Evolutionary conservation across 2,329 filamentous ascomycete genomes (phyloP), one percentile per base, ranked within the genome.

Genomic region (Colletotrichum graminicola): DNA sequence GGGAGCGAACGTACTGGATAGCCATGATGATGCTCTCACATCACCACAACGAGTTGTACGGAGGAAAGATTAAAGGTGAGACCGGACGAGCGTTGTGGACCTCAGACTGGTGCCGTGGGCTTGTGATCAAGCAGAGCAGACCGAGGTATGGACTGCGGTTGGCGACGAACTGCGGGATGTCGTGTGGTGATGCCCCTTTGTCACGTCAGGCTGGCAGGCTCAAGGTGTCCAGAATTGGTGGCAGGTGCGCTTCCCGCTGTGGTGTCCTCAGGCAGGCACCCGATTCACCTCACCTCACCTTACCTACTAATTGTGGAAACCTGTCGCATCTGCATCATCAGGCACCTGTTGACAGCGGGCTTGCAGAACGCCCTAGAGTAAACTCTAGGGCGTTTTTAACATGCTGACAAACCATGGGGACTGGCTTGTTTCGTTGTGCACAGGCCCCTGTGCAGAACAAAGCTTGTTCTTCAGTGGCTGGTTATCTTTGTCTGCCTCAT

Each of bases 1-100:
- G 69, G 60, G 45, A 29, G 70, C 82, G 75, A 36, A 69, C 82
- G 75, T 79, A 85, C 83, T 84, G 83, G 74, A 85, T 84, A 71
- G 83, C 83, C 83, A 85, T 85, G 73, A 75, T 78, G 77, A 62
- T 70, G 67, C 61, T 61, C 68, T 66, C 70, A 70, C 74, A 72
- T 63, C 71, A 73, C 73, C 71, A 54, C 68, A 62, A 65, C 56
- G 23, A 66, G 69, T 60, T 63, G 55, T 61, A 62, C 36, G 16
- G 52, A 68, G 72, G 45, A 66, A 16, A 57, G 62, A 67, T 73
- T 69, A 45, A 64, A 73, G 66, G 74, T 55, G 52, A 34, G 29
- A 45, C 39, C 59, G 59, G 34, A 54, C 21, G 56, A 56, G 65
- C 57, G 61, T 59, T 59, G 62, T 57, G 65, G 67, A 57, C 51